These are phyloP conservation scores for Silene conica DNA, from an alignment of 148 eudicot genomes.

Conservation along the genomic window DNA sequence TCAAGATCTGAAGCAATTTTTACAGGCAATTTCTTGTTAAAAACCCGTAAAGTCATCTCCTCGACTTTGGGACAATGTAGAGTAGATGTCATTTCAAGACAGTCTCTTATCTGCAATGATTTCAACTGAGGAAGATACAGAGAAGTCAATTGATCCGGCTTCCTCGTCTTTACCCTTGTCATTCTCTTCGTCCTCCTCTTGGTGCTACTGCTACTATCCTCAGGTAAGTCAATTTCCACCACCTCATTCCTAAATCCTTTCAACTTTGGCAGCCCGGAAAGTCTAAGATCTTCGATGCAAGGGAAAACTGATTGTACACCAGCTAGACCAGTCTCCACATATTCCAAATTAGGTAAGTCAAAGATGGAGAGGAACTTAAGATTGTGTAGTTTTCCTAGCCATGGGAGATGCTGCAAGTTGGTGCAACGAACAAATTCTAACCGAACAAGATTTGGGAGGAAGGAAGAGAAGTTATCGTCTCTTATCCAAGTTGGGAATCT, in stretches of 20 bases:
- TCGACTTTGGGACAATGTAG: constrained; percentile 7
- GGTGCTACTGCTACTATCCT: not conserved
- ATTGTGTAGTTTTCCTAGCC: constrained; percentile 5
- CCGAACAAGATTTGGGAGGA: constrained; percentile 23
- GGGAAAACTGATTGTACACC: constrained; percentile 9
- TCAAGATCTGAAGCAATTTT: not conserved
- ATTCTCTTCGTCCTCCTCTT: not conserved
- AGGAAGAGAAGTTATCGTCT: constrained; percentile 7
- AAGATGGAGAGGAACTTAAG: constrained; percentile 5
- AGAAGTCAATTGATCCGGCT: not conserved
- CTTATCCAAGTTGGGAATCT: constrained; percentile 21
- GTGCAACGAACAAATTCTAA: not conserved
- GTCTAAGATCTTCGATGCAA: constrained; percentile 13
- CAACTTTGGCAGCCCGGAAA: constrained; percentile 19
- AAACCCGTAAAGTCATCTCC: not conserved
- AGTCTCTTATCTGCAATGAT: constrained; percentile 12
- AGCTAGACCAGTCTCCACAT: constrained; percentile 12
- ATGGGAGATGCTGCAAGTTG: constrained; percentile 5
- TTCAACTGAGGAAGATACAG: constrained; percentile 11
- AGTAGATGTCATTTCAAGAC: constrained; percentile 5
- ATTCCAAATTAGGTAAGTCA: constrained; percentile 13
- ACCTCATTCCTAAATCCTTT: constrained; percentile 15
- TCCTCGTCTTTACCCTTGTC: not conserved
- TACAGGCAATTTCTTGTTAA: constrained; percentile 8
- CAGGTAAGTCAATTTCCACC: not conserved